Conservation (phyloP, 2,329 filamentous ascomycete species). For the Cladophialophora bantiana region DNA sequence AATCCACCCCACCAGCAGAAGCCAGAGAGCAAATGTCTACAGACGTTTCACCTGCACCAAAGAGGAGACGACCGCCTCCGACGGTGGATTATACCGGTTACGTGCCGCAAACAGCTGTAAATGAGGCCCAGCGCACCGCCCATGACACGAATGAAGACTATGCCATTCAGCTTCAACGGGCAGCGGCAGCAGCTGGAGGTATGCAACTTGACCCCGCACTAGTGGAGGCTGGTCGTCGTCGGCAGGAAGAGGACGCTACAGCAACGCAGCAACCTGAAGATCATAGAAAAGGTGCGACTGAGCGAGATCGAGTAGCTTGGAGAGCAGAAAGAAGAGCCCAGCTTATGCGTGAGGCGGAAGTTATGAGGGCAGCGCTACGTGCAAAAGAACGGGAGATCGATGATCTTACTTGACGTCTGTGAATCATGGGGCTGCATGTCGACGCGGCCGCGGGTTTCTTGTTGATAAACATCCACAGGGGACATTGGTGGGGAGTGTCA, state of each 20-base stretch:
- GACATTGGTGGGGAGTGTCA: constrained; percentile 5
- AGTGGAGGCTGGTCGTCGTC: constrained; percentile 43
- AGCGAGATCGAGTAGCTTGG: constrained; percentile 18
- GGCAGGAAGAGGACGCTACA: constrained; percentile 39
- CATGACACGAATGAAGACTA: constrained; percentile 29
- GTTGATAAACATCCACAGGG: constrained; percentile 1
- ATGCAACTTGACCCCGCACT: constrained; percentile 53
- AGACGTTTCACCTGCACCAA: constrained; percentile 35
- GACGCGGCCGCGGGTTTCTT: constrained; percentile 3
- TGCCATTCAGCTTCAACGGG: constrained; percentile 29
- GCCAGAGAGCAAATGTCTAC: constrained; percentile 26
- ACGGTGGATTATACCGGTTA: constrained; percentile 60
- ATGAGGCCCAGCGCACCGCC: constrained; percentile 44
- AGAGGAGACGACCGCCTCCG: constrained; percentile 48
- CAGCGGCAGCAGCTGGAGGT: constrained; percentile 45
- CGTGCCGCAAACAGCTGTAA: constrained; percentile 45
- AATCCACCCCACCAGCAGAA: constrained; percentile 26
- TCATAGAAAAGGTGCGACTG: background rate
- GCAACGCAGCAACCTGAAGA: constrained; percentile 7
- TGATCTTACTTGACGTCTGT: constrained; percentile 50
- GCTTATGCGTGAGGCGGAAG: constrained; percentile 75
- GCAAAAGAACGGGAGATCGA: constrained; percentile 78
- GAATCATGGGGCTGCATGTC: constrained; percentile 2
- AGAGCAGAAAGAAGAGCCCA: constrained; percentile 42
- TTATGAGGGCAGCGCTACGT: constrained; percentile 74